A percentile compares a stretch with the other conserved stretches of the same genome.
Evolutionary conservation across 306 rosid genomes (phyloP).

Genomic region (Parietaria judaica): DNA sequence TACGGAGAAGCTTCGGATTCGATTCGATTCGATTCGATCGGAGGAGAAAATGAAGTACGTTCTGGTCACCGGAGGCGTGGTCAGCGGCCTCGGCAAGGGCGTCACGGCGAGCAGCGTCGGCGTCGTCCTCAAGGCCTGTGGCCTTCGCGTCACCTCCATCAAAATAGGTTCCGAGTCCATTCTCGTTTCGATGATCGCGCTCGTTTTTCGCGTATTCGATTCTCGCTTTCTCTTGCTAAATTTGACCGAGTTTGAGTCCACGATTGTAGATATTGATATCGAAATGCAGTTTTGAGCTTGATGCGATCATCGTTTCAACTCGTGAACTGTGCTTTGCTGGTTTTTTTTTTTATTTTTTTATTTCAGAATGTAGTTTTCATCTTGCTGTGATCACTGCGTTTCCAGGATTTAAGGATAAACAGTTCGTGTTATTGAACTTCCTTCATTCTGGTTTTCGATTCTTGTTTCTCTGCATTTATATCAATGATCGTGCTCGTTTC

Average conservation of each 20-base stretch:
- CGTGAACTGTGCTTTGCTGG: no score
- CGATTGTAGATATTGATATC: background rate
- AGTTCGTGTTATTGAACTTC: no score
- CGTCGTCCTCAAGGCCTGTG: constrained; percentile 92
- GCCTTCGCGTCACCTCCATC: constrained; percentile 94
- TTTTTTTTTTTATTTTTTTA: no score
- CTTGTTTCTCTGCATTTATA: no score
- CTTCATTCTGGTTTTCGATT: no score
- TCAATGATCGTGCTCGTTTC: no score
- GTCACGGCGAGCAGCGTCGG: constrained; percentile 98
- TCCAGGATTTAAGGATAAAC: no score
- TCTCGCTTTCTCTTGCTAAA: background rate
- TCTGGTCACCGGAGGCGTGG: constrained; percentile 83
- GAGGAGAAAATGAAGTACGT: constrained; percentile 68
- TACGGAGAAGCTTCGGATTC: constrained; percentile 39
- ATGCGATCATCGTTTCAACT: no score
- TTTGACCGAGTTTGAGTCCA: background rate
- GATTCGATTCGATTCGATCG: constrained; percentile 6
- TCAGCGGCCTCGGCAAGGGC: constrained; percentile 99
- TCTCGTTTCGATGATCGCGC: background rate
- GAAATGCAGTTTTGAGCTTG: no score
- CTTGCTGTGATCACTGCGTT: no score
- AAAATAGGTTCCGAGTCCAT: constrained; percentile 57
- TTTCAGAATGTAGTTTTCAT: no score
- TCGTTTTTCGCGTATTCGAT: background rate